Percentiles rank a stretch among this genome's conserved stretches.
These are phyloP conservation scores for Ogataea naganishii DNA, from an alignment of 805 yeast species.

Conservation along the genomic window DNA sequence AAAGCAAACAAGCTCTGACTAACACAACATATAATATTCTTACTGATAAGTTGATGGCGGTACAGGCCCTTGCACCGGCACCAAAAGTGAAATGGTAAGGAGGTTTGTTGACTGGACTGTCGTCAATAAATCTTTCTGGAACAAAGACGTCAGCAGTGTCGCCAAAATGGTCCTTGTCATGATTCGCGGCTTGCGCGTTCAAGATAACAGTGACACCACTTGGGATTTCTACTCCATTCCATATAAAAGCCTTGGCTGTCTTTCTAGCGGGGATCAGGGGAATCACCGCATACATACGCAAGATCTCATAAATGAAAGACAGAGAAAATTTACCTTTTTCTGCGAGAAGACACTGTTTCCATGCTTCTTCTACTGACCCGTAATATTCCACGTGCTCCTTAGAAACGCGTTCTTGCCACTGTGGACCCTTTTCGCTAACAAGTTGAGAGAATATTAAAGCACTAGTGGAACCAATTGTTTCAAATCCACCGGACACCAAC, in stretches of 20 bases:
- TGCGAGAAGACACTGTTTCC: slow-evolving; percentile 9
- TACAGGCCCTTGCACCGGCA: slow-evolving; percentile 16
- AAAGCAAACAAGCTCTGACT: slow-evolving; percentile 10
- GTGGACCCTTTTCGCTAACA: slow-evolving; percentile 6
- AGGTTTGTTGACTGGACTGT: slow-evolving; percentile 7
- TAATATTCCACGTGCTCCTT: slow-evolving; percentile 7
- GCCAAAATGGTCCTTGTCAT: slow-evolving; percentile 11
- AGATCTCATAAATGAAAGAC: slow-evolving; percentile 11
- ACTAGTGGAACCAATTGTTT: slow-evolving; percentile 13
- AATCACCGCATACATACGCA: slow-evolving; percentile 16
- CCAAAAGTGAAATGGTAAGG: slow-evolving; percentile 17
- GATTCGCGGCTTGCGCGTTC: slow-evolving; percentile 17
- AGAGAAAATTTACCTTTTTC: slow-evolving; percentile 12
- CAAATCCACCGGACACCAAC: slow-evolving; percentile 16
- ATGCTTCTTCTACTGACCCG: slow-evolving; percentile 11
- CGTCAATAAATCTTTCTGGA: slow-evolving; percentile 11
- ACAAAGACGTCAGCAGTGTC: slow-evolving; percentile 10
- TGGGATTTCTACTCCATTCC: slow-evolving; percentile 9
- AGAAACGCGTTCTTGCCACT: slow-evolving; percentile 13
- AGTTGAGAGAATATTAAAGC: slow-evolving; percentile 11
- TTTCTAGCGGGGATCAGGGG: slow-evolving; percentile 16
- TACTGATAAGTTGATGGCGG: slow-evolving; percentile 14
- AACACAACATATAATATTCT: slow-evolving; percentile 10
- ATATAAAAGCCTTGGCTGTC: slow-evolving; percentile 8
- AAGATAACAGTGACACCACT: slow-evolving; percentile 13